Evolutionary conservation across 2,329 filamentous ascomycete genomes (phyloP).

Genomic region (Plenodomus biglobosus): DNA sequence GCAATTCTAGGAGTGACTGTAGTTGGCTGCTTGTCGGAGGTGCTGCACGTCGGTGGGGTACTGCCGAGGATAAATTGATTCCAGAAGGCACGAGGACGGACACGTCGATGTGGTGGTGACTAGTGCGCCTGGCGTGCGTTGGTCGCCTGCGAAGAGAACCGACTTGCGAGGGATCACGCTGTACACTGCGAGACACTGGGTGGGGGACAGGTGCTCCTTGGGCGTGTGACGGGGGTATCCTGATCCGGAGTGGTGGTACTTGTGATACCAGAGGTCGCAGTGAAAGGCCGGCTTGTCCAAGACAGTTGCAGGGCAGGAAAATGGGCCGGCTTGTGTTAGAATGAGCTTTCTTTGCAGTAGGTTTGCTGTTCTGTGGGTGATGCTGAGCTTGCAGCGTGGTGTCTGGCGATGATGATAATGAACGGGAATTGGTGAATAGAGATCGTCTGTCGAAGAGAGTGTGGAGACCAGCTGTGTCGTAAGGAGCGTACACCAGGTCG

Average conservation of each 20-base stretch:
- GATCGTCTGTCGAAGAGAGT: constrained; percentile 44
- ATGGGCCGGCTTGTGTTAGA: background rate
- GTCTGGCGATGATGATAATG: constrained; percentile 15
- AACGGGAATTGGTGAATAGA: constrained; percentile 22
- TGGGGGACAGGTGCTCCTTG: constrained; percentile 28
- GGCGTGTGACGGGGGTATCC: constrained; percentile 30
- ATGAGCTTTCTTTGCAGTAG: constrained; percentile 2
- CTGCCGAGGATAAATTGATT: constrained; percentile 41
- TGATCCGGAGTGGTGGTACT: constrained; percentile 24
- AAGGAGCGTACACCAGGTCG: constrained; percentile 46
- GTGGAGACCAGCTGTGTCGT: constrained; percentile 39
- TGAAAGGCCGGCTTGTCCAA: constrained; percentile 6
- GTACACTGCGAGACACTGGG: constrained; percentile 21
- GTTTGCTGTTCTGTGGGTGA: constrained; percentile 13
- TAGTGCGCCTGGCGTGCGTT: constrained; percentile 17
- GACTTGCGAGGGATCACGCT: constrained; percentile 25
- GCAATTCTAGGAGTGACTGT: constrained; percentile 27
- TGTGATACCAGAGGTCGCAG: constrained; percentile 32
- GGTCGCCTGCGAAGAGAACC: constrained; percentile 28
- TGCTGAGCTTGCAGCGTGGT: constrained; percentile 37
- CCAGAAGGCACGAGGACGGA: constrained; percentile 23
- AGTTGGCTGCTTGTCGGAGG: constrained; percentile 30
- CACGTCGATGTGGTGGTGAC: constrained; percentile 16
- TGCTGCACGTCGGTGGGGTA: constrained; percentile 39
- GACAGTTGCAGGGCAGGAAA: constrained; percentile 14